Evolutionary conservation across 129 eudicot genomes (phyloP).

Genomic region (Pulicaria dysenterica): DNA sequence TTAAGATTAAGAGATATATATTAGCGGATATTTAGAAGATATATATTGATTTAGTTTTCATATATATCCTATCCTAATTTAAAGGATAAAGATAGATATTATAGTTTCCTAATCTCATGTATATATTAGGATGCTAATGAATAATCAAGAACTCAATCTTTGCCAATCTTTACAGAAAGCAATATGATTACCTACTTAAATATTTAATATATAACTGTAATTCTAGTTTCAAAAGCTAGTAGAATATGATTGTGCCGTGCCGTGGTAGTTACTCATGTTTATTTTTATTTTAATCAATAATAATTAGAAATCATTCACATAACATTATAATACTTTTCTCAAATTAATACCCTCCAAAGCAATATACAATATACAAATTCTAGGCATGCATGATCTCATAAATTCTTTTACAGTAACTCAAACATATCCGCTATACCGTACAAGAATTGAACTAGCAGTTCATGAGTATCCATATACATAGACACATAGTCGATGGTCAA

Average conservation of each 20-base stretch:
- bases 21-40: too few species aligned
- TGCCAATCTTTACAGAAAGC: too few species aligned
- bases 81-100: too few species aligned
- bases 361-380: neutral
- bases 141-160: too few species aligned
- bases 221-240: constrained; percentile 5
- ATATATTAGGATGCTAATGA: too few species aligned
- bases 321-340: constrained; percentile 1
- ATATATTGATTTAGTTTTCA: too few species aligned
- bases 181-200: constrained; percentile 8
- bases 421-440: constrained; percentile 23
- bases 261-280: constrained; percentile 36
- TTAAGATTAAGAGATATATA: too few species aligned
- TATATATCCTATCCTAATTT: too few species aligned
- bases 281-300: constrained; percentile 17
- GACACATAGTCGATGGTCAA: neutral
- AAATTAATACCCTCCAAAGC: constrained; percentile 13
- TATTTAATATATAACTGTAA: neutral
- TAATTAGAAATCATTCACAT: constrained; percentile 18
- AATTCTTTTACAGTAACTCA: constrained; percentile 29
- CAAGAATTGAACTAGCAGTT: constrained; percentile 29
- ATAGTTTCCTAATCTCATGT: too few species aligned
- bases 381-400: neutral
- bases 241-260: constrained; percentile 33
- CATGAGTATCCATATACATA: neutral